phyloP scores from a whole-genome alignment of 1,284 basidiomycete species.

The Tilletia walkeri region DNA sequence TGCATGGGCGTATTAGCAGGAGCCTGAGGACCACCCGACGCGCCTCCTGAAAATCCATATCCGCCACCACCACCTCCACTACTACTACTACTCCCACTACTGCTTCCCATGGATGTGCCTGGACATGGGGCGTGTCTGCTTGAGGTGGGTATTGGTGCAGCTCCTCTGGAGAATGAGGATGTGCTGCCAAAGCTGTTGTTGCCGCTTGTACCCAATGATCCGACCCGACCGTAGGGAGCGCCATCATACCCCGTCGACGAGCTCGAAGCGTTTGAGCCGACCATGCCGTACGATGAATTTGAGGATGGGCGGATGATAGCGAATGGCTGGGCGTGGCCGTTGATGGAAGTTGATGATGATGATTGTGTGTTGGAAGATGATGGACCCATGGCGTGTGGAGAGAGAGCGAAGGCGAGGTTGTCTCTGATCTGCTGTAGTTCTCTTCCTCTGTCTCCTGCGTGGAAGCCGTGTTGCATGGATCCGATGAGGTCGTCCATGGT shows the following conservation, averaged over 20 bases:
- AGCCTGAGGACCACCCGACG: conserved; percentile 21
- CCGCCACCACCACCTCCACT: conserved; percentile 23
- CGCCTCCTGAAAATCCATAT: background rate
- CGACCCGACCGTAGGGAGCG: too few species aligned
- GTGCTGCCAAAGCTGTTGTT: conserved; percentile 6
- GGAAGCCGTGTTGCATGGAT: conserved; percentile 43
- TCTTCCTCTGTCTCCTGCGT: conserved; percentile 41
- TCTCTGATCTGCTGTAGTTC: conserved; percentile 43
- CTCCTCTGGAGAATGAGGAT: too few species aligned
- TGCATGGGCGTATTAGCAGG: conserved; percentile 40
- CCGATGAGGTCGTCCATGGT: conserved; percentile 43
- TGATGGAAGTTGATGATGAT: background rate
- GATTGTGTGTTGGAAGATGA: background rate
- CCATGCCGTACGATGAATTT: background rate
- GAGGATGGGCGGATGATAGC: conserved; percentile 10
- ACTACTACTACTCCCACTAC: conserved; percentile 20
- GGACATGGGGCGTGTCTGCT: too few species aligned
- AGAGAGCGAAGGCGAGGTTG: conserved; percentile 33
- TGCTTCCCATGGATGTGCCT: background rate
- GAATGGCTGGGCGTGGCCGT: conserved; percentile 4
- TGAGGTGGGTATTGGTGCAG: too few species aligned
- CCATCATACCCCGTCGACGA: background rate
- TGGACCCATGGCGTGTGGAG: conserved; percentile 29
- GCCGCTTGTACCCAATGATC: too few species aligned
- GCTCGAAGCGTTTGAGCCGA: conserved; percentile 9